Evolutionary conservation across 139 green algal species (phyloP).

Genomic region (Chlamydomonas sp.): DNA sequence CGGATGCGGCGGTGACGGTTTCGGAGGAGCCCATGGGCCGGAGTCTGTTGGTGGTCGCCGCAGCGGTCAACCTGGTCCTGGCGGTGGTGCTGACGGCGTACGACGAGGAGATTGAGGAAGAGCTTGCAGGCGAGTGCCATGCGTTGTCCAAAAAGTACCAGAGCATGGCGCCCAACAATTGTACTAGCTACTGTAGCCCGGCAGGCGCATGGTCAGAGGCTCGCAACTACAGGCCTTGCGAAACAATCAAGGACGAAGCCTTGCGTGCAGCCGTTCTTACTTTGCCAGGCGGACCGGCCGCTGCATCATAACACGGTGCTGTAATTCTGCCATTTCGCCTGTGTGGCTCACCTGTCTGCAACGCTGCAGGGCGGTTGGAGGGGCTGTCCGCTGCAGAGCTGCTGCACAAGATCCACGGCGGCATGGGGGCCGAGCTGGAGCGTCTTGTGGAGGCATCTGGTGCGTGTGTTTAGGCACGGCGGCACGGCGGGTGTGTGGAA

Average conservation of each 20-base stretch:
- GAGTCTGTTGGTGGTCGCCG: slow-evolving; percentile 35
- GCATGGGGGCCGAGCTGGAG: slow-evolving; percentile 30
- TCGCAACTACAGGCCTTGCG: too few relatives aligned
- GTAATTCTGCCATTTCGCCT: neutral
- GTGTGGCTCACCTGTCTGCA: neutral
- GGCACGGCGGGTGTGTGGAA: neutral
- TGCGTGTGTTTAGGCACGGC: neutral
- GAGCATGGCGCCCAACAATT: too few relatives aligned
- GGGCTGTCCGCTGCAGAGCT: slow-evolving; percentile 27
- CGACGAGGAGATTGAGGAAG: slow-evolving; percentile 49
- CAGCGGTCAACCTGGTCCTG: slow-evolving; percentile 11
- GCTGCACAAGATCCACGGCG: slow-evolving; percentile 17
- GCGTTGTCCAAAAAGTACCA: too few relatives aligned
- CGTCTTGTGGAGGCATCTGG: slow-evolving; percentile 15
- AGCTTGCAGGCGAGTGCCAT: slow-evolving; percentile 31
- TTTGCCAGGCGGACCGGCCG: too few relatives aligned
- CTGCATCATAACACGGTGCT: too few relatives aligned
- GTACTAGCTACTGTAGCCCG: too few relatives aligned
- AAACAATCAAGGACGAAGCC: too few relatives aligned
- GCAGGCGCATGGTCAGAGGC: too few relatives aligned
- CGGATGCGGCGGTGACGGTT: slow-evolving; percentile 10
- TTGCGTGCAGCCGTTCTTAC: too few relatives aligned
- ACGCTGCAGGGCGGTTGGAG: slow-evolving; percentile 27
- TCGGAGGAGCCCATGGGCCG: slow-evolving; percentile 24
- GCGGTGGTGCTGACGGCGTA: slow-evolving; percentile 29